Conservation (phyloP, 257 asterid genomes). For the Solanum paucissectum region DNA sequence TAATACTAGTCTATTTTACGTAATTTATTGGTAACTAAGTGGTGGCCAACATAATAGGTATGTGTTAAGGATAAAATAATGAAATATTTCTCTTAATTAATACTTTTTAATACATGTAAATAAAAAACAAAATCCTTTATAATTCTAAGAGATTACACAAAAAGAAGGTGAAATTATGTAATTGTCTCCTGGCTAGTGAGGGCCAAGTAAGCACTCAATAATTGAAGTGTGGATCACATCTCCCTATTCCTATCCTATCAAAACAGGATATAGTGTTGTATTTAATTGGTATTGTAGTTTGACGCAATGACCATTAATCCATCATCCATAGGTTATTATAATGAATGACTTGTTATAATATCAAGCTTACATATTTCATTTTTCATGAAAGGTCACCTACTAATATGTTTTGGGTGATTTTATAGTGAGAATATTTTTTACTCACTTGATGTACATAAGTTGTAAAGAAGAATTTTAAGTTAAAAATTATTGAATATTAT, state of each 20-base stretch:
- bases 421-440: background rate
- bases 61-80: background rate
- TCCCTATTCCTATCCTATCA: background rate
- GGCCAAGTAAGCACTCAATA: slow-evolving; percentile 13
- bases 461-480: background rate
- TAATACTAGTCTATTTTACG: background rate
- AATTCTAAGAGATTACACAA: background rate
- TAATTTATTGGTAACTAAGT: background rate
- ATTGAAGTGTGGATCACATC: slow-evolving; percentile 12
- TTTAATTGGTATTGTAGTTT: background rate
- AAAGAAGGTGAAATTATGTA: background rate
- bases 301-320: background rate
- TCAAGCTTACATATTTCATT: background rate
- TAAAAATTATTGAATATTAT: background rate
- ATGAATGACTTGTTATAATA: background rate
- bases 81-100: background rate
- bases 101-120: background rate
- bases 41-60: background rate
- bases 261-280: background rate
- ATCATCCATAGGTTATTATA: background rate
- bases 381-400: background rate
- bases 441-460: background rate
- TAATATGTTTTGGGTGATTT: background rate
- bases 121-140: background rate
- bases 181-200: slow-evolving; percentile 5